phyloP scores from a whole-genome alignment of 2,329 filamentous ascomycete genomes.

The Apiospora hydei region DNA sequence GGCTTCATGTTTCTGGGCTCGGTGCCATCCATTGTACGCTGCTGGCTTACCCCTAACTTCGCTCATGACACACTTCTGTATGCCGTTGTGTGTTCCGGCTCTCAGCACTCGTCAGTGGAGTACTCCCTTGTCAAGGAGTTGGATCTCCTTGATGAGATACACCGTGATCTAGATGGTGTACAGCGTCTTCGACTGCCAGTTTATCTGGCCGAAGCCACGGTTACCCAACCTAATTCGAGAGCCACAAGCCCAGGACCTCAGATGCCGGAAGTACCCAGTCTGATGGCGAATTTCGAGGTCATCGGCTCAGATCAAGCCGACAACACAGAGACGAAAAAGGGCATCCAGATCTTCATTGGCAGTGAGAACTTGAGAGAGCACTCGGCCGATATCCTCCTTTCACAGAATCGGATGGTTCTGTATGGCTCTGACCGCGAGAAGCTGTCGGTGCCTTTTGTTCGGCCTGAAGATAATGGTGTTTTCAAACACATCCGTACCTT shows the following conservation, averaged over 20 bases:
- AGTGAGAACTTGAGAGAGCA: slow-evolving; percentile 87
- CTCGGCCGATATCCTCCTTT: slow-evolving; percentile 90
- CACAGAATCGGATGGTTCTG: slow-evolving; percentile 86
- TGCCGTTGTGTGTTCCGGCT: slow-evolving; percentile 90
- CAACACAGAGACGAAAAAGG: slow-evolving; percentile 59
- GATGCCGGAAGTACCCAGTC: slow-evolving; percentile 85
- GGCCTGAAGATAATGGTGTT: slow-evolving; percentile 83
- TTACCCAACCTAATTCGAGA: slow-evolving; percentile 77
- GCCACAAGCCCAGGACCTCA: slow-evolving; percentile 76
- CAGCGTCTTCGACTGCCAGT: slow-evolving; percentile 79
- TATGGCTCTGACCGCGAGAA: slow-evolving; percentile 88
- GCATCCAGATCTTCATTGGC: slow-evolving; percentile 86
- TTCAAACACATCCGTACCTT: slow-evolving; percentile 81
- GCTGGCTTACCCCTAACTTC: slow-evolving; percentile 91
- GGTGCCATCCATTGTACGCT: slow-evolving; percentile 92
- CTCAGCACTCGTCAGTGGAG: slow-evolving; percentile 85
- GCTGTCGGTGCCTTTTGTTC: slow-evolving; percentile 87
- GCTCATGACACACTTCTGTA: slow-evolving; percentile 90
- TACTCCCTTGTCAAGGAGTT: slow-evolving; percentile 77
- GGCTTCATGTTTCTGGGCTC: slow-evolving; percentile 86
- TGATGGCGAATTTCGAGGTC: slow-evolving; percentile 82
- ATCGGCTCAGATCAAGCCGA: slow-evolving; percentile 63
- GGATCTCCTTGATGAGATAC: slow-evolving; percentile 71
- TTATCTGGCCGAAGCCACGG: slow-evolving; percentile 89
- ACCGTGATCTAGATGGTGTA: slow-evolving; percentile 69